Conservation (phyloP, 306 rosid genomes). For the Dryas alaskensis region DNA sequence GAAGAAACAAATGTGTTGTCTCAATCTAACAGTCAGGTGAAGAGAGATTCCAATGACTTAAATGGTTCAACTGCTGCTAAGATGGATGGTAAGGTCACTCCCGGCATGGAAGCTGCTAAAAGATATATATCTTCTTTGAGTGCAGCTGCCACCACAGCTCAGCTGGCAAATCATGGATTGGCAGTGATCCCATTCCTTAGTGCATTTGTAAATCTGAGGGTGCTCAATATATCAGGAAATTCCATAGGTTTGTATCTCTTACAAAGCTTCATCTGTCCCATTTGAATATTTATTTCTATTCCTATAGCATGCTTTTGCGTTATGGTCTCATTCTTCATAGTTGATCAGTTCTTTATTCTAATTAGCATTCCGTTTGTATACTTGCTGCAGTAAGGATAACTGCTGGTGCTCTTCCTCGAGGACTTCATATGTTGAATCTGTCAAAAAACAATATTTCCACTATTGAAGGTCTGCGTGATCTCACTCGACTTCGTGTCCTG, state of each 20-base stretch:
- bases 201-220: constrained; percentile 73
- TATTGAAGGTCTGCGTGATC: constrained; percentile 91
- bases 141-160: constrained; percentile 68
- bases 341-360: not conserved
- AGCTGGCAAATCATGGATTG: constrained; percentile 81
- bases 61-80: constrained; percentile 32
- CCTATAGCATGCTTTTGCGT: not conserved
- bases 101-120: constrained; percentile 84
- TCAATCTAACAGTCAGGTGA: constrained; percentile 35
- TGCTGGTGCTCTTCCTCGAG: constrained; percentile 88
- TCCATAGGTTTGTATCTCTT: constrained; percentile 58
- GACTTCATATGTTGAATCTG: constrained; percentile 81
- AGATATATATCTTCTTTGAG: constrained; percentile 75
- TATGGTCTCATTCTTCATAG: not conserved
- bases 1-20: constrained; percentile 53
- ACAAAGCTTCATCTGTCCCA: constrained; percentile 21
- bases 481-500: constrained; percentile 79
- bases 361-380: constrained; percentile 15
- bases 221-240: constrained; percentile 85
- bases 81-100: constrained; percentile 49
- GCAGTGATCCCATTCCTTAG: constrained; percentile 83
- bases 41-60: constrained; percentile 32
- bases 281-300: constrained; percentile 7
- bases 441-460: constrained; percentile 71
- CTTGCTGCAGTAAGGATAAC: constrained; percentile 71